These are phyloP conservation scores for Triticum timopheevii DNA, from an alignment of 176 grass and related monocot species.

Conservation along the genomic window DNA sequence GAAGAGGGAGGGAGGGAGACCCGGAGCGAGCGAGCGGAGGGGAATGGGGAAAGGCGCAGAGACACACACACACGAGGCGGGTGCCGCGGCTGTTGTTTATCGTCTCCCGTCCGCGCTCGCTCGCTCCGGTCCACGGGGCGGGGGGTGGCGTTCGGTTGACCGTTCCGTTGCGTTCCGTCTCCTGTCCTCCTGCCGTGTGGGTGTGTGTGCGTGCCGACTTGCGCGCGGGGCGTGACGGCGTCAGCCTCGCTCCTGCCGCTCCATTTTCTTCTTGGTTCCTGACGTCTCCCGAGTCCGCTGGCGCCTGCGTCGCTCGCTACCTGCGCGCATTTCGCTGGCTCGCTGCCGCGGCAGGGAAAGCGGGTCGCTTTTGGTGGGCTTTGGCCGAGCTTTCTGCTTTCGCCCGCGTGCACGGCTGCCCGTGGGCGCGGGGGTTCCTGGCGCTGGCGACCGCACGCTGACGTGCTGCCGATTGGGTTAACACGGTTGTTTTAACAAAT, in stretches of 20 bases:
- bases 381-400: background rate
- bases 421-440: background rate
- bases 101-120: background rate
- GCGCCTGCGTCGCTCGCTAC: no score
- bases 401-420: background rate
- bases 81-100: constrained; percentile 34
- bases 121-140: constrained; percentile 7
- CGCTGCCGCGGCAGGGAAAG: background rate
- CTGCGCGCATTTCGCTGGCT: no score
- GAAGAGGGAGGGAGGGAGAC: constrained; percentile 11
- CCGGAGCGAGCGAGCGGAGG: background rate
- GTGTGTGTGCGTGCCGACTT: background rate
- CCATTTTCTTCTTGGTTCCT: no score
- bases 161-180: constrained; percentile 10
- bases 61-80: background rate
- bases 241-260: background rate
- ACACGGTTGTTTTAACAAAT: no score
- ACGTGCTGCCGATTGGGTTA: background rate
- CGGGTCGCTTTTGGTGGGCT: constrained; percentile 7
- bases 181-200: background rate
- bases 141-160: constrained; percentile 17
- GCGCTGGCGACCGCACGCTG: background rate
- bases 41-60: background rate
- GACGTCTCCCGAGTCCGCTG: no score
- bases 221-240: constrained; percentile 11